Conservation (phyloP, 2,329 filamentous ascomycete species). For the Aspergillus fischeri region DNA sequence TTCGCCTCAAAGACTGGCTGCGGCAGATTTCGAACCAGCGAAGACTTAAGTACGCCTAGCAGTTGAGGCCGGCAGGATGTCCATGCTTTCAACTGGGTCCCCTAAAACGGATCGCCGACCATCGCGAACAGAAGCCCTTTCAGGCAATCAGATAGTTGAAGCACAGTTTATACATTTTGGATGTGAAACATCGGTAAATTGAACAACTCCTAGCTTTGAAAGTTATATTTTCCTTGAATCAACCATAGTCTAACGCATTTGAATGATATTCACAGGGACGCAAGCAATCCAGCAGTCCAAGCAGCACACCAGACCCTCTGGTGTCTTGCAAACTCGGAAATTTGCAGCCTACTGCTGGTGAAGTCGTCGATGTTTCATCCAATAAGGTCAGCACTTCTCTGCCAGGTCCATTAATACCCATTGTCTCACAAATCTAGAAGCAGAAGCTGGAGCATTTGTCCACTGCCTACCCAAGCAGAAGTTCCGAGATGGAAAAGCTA, state of each 20-base stretch:
- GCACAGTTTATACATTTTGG: constrained; percentile 16
- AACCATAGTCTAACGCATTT: not conserved
- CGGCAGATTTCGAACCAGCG: not conserved
- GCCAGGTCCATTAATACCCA: not conserved
- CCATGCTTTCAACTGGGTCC: constrained; percentile 22
- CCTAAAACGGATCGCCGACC: constrained; percentile 22
- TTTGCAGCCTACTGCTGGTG: constrained; percentile 20
- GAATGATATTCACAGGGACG: constrained; percentile 15
- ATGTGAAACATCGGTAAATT: constrained; percentile 26
- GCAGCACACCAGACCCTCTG: constrained; percentile 28
- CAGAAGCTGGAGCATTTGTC: constrained; percentile 43
- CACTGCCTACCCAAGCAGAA: constrained; percentile 22
- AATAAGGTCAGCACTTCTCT: constrained; percentile 34
- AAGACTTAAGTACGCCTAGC: not conserved
- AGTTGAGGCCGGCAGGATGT: constrained; percentile 19
- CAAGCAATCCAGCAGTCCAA: constrained; percentile 23
- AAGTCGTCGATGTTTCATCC: constrained; percentile 23
- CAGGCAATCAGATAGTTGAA: constrained; percentile 17
- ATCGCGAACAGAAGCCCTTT: constrained; percentile 15
- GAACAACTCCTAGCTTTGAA: not conserved
- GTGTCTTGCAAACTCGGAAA: constrained; percentile 33
- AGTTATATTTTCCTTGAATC: not conserved
- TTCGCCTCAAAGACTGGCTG: not conserved
- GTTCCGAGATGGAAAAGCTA: constrained; percentile 61
- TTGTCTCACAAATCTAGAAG: constrained; percentile 41